Base-by-base conservation (phyloP, 164 flowering plant genomes). In the Platanus orientalis region DNA sequence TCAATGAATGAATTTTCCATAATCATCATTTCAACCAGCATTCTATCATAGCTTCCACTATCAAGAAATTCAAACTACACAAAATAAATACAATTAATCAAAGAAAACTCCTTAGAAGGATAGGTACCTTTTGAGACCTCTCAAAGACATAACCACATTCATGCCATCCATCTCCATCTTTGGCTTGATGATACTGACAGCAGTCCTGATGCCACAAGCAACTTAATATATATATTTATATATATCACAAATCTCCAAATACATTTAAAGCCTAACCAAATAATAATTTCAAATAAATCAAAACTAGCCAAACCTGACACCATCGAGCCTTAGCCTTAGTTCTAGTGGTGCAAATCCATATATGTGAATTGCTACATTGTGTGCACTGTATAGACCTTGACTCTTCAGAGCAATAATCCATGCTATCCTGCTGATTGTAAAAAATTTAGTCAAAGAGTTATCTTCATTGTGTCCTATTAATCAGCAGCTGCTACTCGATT, bases 141-240 rank as follows among this genome's bases (percentile, higher is more conserved):
- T 78, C 71, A 67, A 85, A 85, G 26, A 75, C 83, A 47, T 92
- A 92, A 58, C 79, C 85, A 72, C 81, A 73, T 65, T 95, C 99
- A 36, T 92, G 93, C 99, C 99, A 95, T 61, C 99, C 99, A 81
- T 95, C 99, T 24, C 99, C 99, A 80, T 95, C 98, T 72, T 83
- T 92, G 30, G 99, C 98, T 74, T 79, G 90, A 78, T 95, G 99
- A 79, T 85, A 81, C 61, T 88, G 96, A 70, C 96, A 71, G 71
- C 99, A 95, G 74, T 90, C 97, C 99, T 95, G 71, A 68, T 48
- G 40, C 34, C 58, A 75, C 70, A 78, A 14, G 59, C 48, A 10
- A 36, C 19, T 20, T 36, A 0, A 36, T n/a, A n/a, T n/a, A n/a
- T n/a, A n/a, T n/a, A 36, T 14, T 13, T 17, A 36, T 58, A 28